phyloP scores from a whole-genome alignment of 2,329 filamentous ascomycete genomes.

The Verticillium nonalfalfae region DNA sequence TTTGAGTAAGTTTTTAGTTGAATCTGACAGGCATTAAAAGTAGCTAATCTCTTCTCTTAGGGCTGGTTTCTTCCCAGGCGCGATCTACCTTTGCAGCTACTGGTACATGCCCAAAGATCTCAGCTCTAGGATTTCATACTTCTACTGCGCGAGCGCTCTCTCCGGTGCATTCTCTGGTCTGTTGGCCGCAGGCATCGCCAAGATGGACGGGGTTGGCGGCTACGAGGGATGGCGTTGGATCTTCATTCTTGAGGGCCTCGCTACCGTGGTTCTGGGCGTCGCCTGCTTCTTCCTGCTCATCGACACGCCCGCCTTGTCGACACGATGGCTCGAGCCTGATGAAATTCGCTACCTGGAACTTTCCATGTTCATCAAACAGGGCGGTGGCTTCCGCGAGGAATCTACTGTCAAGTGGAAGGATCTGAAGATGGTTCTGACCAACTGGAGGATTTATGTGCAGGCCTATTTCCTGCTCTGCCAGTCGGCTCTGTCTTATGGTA shows the following conservation, averaged over 20 bases:
- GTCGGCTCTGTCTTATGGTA: background rate
- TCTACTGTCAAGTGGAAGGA: constrained; percentile 14
- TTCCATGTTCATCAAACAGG: constrained; percentile 21
- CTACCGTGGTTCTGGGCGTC: constrained; percentile 29
- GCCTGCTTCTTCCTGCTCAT: constrained; percentile 38
- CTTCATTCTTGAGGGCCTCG: constrained; percentile 17
- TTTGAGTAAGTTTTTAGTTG: constrained; percentile 13
- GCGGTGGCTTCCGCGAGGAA: constrained; percentile 13
- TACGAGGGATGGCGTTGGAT: constrained; percentile 17
- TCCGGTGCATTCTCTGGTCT: constrained; percentile 17
- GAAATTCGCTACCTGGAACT: constrained; percentile 23
- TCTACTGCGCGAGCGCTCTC: constrained; percentile 16
- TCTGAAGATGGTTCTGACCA: constrained; percentile 17
- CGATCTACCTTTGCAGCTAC: constrained; percentile 17
- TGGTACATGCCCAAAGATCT: constrained; percentile 21
- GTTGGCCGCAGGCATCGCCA: constrained; percentile 14
- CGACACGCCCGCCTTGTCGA: constrained; percentile 26
- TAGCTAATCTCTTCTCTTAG: constrained; percentile 9
- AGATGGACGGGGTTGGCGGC: constrained; percentile 11
- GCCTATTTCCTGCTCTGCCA: constrained; percentile 18
- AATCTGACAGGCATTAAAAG: too few relatives aligned
- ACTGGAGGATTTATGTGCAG: constrained; percentile 20
- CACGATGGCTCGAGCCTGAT: constrained; percentile 24
- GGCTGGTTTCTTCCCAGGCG: constrained; percentile 20
- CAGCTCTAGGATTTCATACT: constrained; percentile 15